phyloP scores from a whole-genome alignment of 306 rosid genomes.

The Sechiopsis laciniata region DNA sequence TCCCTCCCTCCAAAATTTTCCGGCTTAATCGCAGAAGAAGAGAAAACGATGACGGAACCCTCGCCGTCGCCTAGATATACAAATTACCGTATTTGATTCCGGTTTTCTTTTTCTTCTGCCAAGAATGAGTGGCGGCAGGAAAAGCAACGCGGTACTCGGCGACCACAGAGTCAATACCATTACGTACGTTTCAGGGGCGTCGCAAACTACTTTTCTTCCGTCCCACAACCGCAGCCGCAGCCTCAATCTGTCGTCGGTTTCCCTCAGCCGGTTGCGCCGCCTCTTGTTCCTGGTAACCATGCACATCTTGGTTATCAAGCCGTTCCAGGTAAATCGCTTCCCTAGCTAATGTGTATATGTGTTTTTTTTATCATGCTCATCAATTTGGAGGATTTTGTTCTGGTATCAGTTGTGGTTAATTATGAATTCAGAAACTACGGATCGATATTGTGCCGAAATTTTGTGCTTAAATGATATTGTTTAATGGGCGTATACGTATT shows the following conservation, averaged over 20 bases:
- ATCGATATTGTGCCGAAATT: no score
- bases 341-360: no score
- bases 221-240: conserved; percentile 33
- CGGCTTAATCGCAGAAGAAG: neutral
- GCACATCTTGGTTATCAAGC: conserved; percentile 35
- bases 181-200: conserved; percentile 91
- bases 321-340: conserved; percentile 35
- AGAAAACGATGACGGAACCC: neutral
- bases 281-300: conserved; percentile 25
- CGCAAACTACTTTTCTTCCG: conserved; percentile 48
- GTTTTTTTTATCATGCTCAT: neutral
- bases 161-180: conserved; percentile 36
- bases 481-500: no score
- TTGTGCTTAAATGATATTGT: no score
- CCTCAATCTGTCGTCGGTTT: conserved; percentile 17
- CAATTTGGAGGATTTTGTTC: neutral
- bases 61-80: neutral
- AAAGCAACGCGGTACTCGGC: conserved; percentile 29
- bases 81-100: neutral
- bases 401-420: no score
- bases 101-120: conserved; percentile 9
- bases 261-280: conserved; percentile 22
- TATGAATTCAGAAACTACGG: neutral
- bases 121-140: conserved; percentile 41
- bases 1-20: no score